These are phyloP conservation scores for Tephrocybe sp. DNA, from an alignment of 768 basidiomycete species.

Conservation along the genomic window DNA sequence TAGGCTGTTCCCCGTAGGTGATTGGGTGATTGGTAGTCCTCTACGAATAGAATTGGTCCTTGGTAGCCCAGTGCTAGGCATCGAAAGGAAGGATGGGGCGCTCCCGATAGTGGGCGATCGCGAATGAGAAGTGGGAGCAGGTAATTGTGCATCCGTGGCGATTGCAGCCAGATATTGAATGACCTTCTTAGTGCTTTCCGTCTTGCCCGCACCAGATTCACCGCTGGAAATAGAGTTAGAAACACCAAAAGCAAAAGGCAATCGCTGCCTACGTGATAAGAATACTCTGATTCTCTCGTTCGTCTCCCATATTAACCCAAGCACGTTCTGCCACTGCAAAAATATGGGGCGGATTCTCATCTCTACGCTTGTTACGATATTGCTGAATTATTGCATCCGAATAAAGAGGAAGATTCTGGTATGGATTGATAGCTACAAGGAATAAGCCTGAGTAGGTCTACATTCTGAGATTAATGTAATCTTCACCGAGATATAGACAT, in stretches of 20 bases:
- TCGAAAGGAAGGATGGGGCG: slow-evolving; percentile 44
- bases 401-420: slow-evolving; percentile 89
- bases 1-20: slow-evolving; percentile 42
- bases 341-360: slow-evolving; percentile 94
- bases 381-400: slow-evolving; percentile 84
- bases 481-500: not conserved
- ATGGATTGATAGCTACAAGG: slow-evolving; percentile 98
- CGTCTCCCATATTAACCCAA: slow-evolving; percentile 98
- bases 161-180: slow-evolving; percentile 99
- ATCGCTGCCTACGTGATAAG: slow-evolving; percentile 81
- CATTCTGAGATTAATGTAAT: slow-evolving; percentile 4
- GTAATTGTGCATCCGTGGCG: slow-evolving; percentile 73
- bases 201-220: slow-evolving; percentile 98
- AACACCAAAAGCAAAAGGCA: not conserved
- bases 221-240: slow-evolving; percentile 51
- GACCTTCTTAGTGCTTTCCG: slow-evolving; percentile 98
- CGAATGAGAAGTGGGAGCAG: slow-evolving; percentile 57
- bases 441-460: slow-evolving; percentile 96
- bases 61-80: slow-evolving; percentile 68
- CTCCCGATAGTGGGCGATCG: slow-evolving; percentile 61
- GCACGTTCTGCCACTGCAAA: slow-evolving; percentile 97
- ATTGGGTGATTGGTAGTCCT: slow-evolving; percentile 44
- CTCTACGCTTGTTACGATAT: slow-evolving; percentile 85
- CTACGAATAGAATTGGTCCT: slow-evolving; percentile 61
- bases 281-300: slow-evolving; percentile 96